phyloP scores from a whole-genome alignment of 148 eudicot species.

The Drosera capensis region DNA sequence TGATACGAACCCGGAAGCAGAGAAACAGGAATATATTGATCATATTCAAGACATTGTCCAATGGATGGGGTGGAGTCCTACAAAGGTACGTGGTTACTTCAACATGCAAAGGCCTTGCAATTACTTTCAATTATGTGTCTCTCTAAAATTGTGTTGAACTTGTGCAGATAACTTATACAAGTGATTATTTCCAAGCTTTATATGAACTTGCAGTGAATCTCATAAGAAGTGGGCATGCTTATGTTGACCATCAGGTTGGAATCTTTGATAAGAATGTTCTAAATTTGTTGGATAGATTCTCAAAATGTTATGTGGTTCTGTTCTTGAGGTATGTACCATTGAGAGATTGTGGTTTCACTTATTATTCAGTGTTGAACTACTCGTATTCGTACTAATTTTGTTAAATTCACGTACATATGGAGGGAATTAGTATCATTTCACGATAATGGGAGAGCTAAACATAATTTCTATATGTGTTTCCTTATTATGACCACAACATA shows the following conservation, averaged over 20 bases:
- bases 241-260: constrained; percentile 91
- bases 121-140: too few species aligned
- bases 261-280: background rate
- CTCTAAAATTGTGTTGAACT: background rate
- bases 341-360: too few species aligned
- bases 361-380: too few species aligned
- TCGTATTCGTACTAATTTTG: too few species aligned
- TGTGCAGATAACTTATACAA: constrained; percentile 77
- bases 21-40: constrained; percentile 53
- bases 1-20: constrained; percentile 98
- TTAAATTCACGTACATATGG: too few species aligned
- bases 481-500: too few species aligned
- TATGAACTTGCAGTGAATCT: constrained; percentile 87
- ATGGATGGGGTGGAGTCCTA: constrained; percentile 99
- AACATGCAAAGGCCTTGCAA: too few species aligned
- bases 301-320: background rate
- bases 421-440: too few species aligned
- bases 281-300: background rate
- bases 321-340: too few species aligned
- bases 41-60: constrained; percentile 49
- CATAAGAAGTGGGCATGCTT: constrained; percentile 75
- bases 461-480: too few species aligned
- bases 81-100: constrained; percentile 36
- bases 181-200: constrained; percentile 85
- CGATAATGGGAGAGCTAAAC: too few species aligned